A percentile compares a stretch with the other conserved stretches of the same genome.
Conservation (phyloP, 176 grass and related monocot genomes). For the Eleusine coracana region DNA sequence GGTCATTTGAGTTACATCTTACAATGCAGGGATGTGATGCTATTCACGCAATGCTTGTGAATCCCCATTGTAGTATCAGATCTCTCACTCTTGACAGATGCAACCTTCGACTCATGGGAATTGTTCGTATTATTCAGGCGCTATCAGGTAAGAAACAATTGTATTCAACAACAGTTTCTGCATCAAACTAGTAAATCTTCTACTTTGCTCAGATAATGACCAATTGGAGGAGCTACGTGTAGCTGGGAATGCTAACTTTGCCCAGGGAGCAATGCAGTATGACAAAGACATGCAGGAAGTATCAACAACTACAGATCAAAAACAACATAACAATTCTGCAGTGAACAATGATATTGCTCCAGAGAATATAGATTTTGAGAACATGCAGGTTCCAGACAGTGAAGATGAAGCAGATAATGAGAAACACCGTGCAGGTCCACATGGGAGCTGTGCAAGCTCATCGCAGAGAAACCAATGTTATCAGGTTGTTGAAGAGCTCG, state of each 20-base stretch:
- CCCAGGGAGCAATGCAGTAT: conserved; percentile 39
- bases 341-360: conserved; percentile 12
- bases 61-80: conserved; percentile 66
- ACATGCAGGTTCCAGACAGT: conserved; percentile 81
- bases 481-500: conserved; percentile 60
- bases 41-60: conserved; percentile 53
- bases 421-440: conserved; percentile 31
- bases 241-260: conserved; percentile 58
- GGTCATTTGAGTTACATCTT: conserved; percentile 29
- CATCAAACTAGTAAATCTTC: conserved; percentile 9
- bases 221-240: conserved; percentile 74
- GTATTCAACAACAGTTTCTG: neutral
- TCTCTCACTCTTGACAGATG: conserved; percentile 70
- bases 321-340: conserved; percentile 4
- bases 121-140: conserved; percentile 57
- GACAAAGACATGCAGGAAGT: conserved; percentile 36
- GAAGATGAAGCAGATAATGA: conserved; percentile 74
- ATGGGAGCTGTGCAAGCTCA: conserved; percentile 66
- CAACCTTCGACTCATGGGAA: conserved; percentile 65
- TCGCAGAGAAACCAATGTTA: conserved; percentile 41
- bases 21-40: conserved; percentile 59
- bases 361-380: conserved; percentile 28
- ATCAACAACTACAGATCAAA: conserved; percentile 33
- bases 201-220: conserved; percentile 59
- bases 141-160: conserved; percentile 63